Base-by-base conservation (phyloP, 257 asterid species). In the Paulownia fortunei region DNA sequence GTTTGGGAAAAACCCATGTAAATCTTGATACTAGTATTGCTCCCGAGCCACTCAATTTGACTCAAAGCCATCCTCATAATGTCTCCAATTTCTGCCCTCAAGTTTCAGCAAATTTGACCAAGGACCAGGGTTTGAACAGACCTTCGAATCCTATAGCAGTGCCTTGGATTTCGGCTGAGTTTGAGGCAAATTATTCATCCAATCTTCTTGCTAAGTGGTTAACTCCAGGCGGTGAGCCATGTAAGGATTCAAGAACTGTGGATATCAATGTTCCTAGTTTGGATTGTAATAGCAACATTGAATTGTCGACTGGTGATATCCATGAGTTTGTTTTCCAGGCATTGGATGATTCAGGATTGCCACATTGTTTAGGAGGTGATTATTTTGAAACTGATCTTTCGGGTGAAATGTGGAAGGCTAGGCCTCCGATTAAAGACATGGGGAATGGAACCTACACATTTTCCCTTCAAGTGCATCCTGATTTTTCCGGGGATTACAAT, bases 291-390 rank as follows among this genome's bases (percentile, higher is more conserved):
- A 68, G 61, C 5, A 74, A 44, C 52, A 76, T 88, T 15, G 86
- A 83, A 15, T 65, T 96, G 8, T 87, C 89, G 5, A 81, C 89
- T 23, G 96, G 92, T 71, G 91, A 90, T 51, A 69, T 83, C 61
- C 99, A 93, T 82, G 92, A 90, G 32, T 87, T 96, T 77, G 87
- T 81, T 72, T 85, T 96, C 74, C 95, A 92, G 37, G 88, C 96
- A n/a, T 24, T 96, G 84, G 97, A 96, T 83, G 96, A 91, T 18
- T 85, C 80, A 0, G 92, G 94, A 51, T 65, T 73, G 36, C 89
- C 88, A 0, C 97, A 65, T 74, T 96, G 99, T 44, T 70, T 72
- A n/a, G 97, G 99, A 47, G 99, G 98, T 24, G 99, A 96, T 73
- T 93, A 93, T 78, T 89, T 92, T 74, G 98, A 96, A 81, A 90